Evolutionary conservation across 306 rosid genomes (phyloP).

Genomic region (Corylus avellana): DNA sequence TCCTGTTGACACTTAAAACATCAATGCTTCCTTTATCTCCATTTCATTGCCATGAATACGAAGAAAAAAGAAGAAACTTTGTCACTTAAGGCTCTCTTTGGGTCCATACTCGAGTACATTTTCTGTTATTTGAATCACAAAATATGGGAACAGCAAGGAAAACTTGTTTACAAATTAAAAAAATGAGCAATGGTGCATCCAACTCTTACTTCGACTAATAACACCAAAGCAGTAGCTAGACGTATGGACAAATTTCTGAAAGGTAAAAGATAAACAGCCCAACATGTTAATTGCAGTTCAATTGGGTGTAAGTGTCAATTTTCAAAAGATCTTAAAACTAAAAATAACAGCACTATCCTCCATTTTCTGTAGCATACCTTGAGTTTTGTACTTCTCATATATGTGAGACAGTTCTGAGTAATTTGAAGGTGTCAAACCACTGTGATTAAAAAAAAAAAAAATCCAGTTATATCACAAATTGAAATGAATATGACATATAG

Average conservation of each 20-base stretch:
- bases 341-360: slow-evolving; percentile 22
- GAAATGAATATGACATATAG: background rate
- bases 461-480: slow-evolving; percentile 2
- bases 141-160: background rate
- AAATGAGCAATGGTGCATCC: background rate
- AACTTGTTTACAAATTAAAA: background rate
- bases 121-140: background rate
- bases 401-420: slow-evolving; percentile 87
- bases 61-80: background rate
- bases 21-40: background rate
- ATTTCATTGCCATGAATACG: background rate
- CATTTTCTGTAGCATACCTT: slow-evolving; percentile 51
- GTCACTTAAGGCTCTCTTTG: background rate
- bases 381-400: slow-evolving; percentile 78
- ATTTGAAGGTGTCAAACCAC: slow-evolving; percentile 86
- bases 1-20: background rate
- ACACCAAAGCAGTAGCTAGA: background rate
- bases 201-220: background rate
- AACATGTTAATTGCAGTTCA: background rate
- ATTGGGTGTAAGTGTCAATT: background rate
- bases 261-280: background rate
- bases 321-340: slow-evolving; percentile 2
- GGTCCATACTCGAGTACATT: background rate
- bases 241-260: background rate
- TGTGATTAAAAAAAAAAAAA: slow-evolving; percentile 41